Conservation (phyloP, 345 rosid species). For the Arabis alpina region DNA sequence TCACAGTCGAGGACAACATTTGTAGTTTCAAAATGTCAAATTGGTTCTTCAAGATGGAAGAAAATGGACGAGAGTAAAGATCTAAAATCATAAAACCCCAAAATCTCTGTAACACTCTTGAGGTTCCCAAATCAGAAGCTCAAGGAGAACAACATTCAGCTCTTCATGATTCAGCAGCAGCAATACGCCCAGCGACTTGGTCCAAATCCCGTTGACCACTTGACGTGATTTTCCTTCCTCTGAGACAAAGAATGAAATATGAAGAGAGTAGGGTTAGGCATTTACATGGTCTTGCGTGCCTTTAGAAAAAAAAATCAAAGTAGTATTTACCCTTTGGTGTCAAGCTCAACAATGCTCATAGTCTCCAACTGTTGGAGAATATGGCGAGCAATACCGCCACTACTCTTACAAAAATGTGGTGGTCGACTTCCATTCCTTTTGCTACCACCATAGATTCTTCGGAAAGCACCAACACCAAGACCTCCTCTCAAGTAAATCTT, state of each 20-base stretch:
- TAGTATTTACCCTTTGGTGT: conserved; percentile 55
- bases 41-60: conserved; percentile 14
- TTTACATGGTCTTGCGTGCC: background rate
- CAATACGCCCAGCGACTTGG: conserved; percentile 80
- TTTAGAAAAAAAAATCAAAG: background rate
- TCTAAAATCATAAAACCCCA: conserved; percentile 14
- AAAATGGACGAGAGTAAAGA: conserved; percentile 9
- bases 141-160: conserved; percentile 4
- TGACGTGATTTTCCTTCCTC: conserved; percentile 79
- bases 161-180: conserved; percentile 49
- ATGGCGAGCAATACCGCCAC: conserved; percentile 76
- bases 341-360: conserved; percentile 60
- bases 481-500: conserved; percentile 82
- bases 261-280: background rate
- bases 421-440: conserved; percentile 79
- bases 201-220: conserved; percentile 81
- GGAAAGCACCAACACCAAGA: conserved; percentile 80
- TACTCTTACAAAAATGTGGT: conserved; percentile 78
- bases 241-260: conserved; percentile 24
- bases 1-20: conserved; percentile 6
- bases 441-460: conserved; percentile 78
- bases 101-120: background rate
- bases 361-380: conserved; percentile 72
- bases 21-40: background rate
- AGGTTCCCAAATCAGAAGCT: conserved; percentile 8